Evolutionary conservation across 345 rosid genomes (phyloP).

Genomic region (Arabis hirsuta): DNA sequence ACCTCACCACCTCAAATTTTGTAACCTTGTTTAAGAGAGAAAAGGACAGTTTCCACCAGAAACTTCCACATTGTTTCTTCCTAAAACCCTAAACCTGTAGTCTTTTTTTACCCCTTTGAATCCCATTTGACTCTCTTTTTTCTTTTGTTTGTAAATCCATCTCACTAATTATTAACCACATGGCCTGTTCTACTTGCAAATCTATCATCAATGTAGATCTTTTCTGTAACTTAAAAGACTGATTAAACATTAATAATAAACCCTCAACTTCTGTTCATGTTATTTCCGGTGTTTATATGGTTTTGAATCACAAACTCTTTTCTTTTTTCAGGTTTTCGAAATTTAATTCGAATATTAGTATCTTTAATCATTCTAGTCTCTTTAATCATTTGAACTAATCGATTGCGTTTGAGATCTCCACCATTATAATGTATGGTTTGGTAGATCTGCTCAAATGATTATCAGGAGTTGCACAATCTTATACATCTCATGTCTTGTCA

Average conservation of each 20-base stretch:
- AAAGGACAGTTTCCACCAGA: conserved; percentile 13
- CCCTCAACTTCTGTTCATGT: not conserved
- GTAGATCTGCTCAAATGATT: not conserved
- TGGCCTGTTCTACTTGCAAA: not conserved
- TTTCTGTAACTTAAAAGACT: not conserved
- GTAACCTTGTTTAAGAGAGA: not conserved
- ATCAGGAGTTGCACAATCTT: conserved; percentile 16
- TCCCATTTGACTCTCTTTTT: not conserved
- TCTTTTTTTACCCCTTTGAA: not conserved
- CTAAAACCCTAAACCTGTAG: not conserved
- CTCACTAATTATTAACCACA: not conserved
- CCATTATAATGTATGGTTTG: not conserved
- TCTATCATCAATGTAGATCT: not conserved
- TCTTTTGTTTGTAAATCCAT: not conserved
- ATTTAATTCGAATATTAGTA: no score
- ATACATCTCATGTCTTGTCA: conserved; percentile 16
- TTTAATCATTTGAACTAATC: not conserved
- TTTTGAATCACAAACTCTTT: not conserved
- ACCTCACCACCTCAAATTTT: conserved; percentile 5
- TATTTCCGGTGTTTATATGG: not conserved
- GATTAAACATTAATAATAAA: not conserved
- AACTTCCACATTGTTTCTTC: not conserved
- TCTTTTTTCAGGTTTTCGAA: not conserved
- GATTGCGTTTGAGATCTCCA: not conserved
- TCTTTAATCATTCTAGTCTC: no score